A percentile compares a stretch with the other conserved stretches of the same genome.
Evolutionary conservation across 2,329 filamentous ascomycete species (phyloP).

Genomic region (Fusarium humuli): DNA sequence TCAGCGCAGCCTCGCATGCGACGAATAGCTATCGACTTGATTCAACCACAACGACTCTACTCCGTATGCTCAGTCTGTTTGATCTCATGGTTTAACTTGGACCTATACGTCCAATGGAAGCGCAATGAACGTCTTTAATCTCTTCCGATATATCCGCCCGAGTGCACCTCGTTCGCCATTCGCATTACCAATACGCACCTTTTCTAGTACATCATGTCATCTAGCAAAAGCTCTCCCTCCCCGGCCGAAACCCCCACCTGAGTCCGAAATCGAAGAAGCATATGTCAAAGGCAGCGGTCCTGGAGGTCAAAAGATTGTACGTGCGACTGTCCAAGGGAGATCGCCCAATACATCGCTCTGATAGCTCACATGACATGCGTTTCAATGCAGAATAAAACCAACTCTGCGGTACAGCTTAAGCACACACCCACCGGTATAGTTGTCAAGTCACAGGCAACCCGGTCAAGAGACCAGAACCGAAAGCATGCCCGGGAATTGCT

Average conservation of each 20-base stretch:
- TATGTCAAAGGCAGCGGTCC: conserved; percentile 94
- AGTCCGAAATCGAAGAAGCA: conserved; percentile 82
- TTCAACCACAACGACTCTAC: conserved; percentile 2
- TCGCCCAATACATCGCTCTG: too few relatives aligned
- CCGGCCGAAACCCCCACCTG: conserved; percentile 76
- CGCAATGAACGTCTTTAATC: conserved; percentile 14
- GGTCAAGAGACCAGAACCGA: conserved; percentile 87
- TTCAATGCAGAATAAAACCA: conserved; percentile 84
- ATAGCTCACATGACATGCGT: conserved; percentile 9
- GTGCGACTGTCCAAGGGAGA: background rate
- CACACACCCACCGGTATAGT: conserved; percentile 92
- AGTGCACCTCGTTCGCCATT: background rate
- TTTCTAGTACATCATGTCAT: conserved; percentile 48
- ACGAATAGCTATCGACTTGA: conserved; percentile 12
- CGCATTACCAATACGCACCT: conserved; percentile 36
- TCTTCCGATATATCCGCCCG: conserved; percentile 21
- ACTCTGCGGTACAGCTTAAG: conserved; percentile 91
- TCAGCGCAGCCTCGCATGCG: conserved; percentile 15
- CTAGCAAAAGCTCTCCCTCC: conserved; percentile 74
- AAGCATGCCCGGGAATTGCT: conserved; percentile 84
- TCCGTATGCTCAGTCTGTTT: background rate
- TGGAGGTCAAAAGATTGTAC: conserved; percentile 93
- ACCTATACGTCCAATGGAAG: background rate
- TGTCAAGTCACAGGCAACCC: conserved; percentile 92
- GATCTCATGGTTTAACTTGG: background rate